These are phyloP conservation scores for Musa troglodytarum DNA, from an alignment of 176 grass and related monocot genomes.

Conservation along the genomic window DNA sequence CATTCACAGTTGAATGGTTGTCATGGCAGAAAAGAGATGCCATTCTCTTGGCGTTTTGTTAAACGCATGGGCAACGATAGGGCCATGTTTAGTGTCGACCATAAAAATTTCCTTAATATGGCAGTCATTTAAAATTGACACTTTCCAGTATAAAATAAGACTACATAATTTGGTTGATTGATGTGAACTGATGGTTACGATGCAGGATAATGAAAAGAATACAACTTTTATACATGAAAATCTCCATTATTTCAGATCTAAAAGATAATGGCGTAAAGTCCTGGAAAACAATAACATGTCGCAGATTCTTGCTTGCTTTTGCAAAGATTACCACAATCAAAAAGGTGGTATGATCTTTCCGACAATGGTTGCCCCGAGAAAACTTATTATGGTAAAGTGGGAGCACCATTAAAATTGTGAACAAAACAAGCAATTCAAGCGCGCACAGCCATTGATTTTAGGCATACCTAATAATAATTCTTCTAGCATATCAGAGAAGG, in stretches of 20 bases:
- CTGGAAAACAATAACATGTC: background rate
- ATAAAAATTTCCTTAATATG: background rate
- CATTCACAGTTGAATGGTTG: background rate
- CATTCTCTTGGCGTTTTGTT: no score
- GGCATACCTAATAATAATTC: background rate
- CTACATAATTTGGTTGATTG: background rate
- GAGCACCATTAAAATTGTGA: background rate
- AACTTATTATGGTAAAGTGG: background rate
- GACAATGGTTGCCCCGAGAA: no score
- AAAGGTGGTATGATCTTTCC: background rate
- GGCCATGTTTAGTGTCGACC: background rate
- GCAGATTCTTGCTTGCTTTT: background rate
- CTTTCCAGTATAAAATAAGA: background rate
- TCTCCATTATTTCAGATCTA: background rate
- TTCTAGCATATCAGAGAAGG: background rate
- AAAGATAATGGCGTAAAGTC: background rate
- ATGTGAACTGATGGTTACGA: background rate
- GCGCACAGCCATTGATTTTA: background rate
- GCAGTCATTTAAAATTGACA: background rate
- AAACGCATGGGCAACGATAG: no score
- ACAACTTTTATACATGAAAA: background rate
- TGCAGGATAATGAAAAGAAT: background rate
- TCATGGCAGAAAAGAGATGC: background rate
- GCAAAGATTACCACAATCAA: background rate
- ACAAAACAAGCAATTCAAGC: background rate